Evolutionary conservation across 192 early-diverging fungal genomes (phyloP).

Genomic region (Entrophospora sp.): DNA sequence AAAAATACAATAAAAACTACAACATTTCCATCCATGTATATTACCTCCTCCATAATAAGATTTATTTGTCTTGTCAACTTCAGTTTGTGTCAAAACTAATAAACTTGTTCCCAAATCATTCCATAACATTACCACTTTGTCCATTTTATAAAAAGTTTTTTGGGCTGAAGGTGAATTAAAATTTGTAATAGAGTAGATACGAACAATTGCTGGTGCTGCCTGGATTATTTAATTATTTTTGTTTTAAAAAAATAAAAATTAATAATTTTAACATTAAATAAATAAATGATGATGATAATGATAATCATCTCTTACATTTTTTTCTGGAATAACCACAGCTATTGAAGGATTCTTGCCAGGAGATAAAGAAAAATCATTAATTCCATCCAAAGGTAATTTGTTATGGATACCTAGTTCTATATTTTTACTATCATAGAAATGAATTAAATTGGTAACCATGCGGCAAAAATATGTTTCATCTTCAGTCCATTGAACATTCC

Average conservation of each 20-base stretch:
- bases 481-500: slow-evolving; percentile 91
- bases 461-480: slow-evolving; percentile 83
- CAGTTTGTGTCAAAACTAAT: slow-evolving; percentile 87
- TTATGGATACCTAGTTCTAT: slow-evolving; percentile 44
- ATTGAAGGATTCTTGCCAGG: slow-evolving; percentile 76
- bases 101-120: slow-evolving; percentile 80
- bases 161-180: slow-evolving; percentile 63
- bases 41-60: slow-evolving; percentile 95
- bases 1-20: slow-evolving; percentile 8
- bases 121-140: slow-evolving; percentile 90
- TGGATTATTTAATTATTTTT: slow-evolving; percentile 1
- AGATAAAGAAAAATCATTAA: slow-evolving; percentile 78
- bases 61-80: slow-evolving; percentile 89
- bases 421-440: slow-evolving; percentile 70
- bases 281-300: too few species aligned
- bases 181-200: slow-evolving; percentile 74
- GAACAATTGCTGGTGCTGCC: slow-evolving; percentile 75
- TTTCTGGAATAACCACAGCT: slow-evolving; percentile 86
- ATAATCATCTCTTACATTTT: slow-evolving; percentile 29
- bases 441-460: slow-evolving; percentile 79
- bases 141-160: slow-evolving; percentile 95
- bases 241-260: too few species aligned
- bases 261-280: too few species aligned
- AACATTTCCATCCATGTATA: too few species aligned
- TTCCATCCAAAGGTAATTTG: slow-evolving; percentile 65